These are phyloP conservation scores for Venturia aucupariae DNA, from an alignment of 2,329 filamentous ascomycete genomes.

Conservation along the genomic window DNA sequence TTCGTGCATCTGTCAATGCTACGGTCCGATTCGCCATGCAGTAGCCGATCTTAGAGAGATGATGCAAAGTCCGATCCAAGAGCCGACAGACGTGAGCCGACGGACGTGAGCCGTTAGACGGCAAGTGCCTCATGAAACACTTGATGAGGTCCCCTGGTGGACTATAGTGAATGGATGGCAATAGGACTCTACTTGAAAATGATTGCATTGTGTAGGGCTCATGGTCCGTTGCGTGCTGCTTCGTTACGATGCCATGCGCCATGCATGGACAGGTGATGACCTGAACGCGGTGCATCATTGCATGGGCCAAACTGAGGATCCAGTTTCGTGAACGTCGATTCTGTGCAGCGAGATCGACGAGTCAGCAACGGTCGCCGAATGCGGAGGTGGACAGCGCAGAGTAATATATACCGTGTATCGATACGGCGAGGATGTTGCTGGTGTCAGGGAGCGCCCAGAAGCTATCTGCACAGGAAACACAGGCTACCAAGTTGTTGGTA, in stretches of 20 bases:
- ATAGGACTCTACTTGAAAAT: not conserved
- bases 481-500: not conserved
- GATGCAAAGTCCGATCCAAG: too few relatives aligned
- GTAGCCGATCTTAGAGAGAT: not conserved
- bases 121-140: too few relatives aligned
- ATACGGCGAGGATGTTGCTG: not conserved
- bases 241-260: not conserved
- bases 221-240: not conserved
- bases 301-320: not conserved
- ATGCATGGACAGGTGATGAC: not conserved
- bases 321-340: not conserved
- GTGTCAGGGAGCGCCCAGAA: not conserved
- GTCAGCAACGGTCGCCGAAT: not conserved
- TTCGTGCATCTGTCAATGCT: not conserved
- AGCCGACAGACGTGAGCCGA: too few relatives aligned
- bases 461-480: not conserved
- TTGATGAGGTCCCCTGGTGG: too few relatives aligned
- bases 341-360: not conserved
- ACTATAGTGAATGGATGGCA: not conserved
- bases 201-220: not conserved
- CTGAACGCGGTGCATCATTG: not conserved
- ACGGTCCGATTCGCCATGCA: not conserved
- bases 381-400: not conserved
- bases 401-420: not conserved
- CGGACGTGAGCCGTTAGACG: too few relatives aligned